Evolutionary conservation across 2,329 filamentous ascomycete genomes (phyloP).

Genomic region (Xylaria sp.): DNA sequence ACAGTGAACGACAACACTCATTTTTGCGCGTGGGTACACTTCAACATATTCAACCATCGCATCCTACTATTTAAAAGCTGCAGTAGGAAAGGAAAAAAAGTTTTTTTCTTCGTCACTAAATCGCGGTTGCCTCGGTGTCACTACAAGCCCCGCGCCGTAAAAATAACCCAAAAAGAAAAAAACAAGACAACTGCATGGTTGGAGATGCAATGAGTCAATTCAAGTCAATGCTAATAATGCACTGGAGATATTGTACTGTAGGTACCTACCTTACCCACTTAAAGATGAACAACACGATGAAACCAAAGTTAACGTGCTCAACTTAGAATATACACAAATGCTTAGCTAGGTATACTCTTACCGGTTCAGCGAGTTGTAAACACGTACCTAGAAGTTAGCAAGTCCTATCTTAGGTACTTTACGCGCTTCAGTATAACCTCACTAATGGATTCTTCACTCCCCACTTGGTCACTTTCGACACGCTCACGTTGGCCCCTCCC

Average conservation of each 20-base stretch:
- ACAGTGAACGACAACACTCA: slow-evolving; percentile 14
- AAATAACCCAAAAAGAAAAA: background rate
- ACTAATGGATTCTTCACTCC: background rate
- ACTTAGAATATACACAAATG: background rate
- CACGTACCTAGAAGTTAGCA: no score
- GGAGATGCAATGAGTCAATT: background rate
- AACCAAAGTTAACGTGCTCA: background rate
- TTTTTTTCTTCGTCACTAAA: slow-evolving; percentile 5
- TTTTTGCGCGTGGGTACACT: background rate
- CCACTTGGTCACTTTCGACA: slow-evolving; percentile 1
- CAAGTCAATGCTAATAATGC: no score
- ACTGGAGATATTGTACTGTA: no score
- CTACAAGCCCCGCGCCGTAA: background rate
- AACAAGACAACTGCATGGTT: background rate
- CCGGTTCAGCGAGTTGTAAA: no score
- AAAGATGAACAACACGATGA: background rate
- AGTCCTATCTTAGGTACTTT: background rate
- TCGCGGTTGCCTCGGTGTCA: background rate
- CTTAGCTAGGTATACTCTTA: background rate
- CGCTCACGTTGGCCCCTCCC: background rate
- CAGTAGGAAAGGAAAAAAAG: slow-evolving; percentile 8
- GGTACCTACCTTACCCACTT: no score
- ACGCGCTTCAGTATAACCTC: slow-evolving; percentile 12
- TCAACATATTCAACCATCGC: no score
- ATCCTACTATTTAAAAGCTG: slow-evolving; percentile 14